These are phyloP conservation scores for Bauhinia variegata DNA, from an alignment of 306 rosid species.

Conservation along the genomic window DNA sequence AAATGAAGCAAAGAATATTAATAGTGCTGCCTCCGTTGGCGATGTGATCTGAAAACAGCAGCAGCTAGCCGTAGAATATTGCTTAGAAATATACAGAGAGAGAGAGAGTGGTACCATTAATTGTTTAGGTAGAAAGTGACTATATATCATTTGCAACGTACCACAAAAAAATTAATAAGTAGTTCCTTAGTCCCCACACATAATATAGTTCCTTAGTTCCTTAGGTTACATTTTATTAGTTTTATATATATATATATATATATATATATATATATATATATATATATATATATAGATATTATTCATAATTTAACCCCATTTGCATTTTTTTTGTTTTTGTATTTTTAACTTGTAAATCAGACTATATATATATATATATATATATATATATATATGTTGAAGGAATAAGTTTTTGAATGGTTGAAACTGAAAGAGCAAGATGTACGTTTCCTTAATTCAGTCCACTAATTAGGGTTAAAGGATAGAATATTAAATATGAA, in stretches of 20 bases:
- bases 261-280: no score
- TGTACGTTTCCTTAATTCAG: conserved; percentile 10
- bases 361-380: no score
- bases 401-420: conserved; percentile 39
- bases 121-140: no score
- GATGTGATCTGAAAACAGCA: conserved; percentile 15
- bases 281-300: no score
- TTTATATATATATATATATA: no score
- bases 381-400: no score
- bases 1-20: conserved; percentile 25
- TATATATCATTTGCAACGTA: conserved; percentile 17
- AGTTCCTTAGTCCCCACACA: neutral
- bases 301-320: conserved; percentile 15
- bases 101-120: neutral
- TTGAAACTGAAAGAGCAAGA: conserved; percentile 39
- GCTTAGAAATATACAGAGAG: conserved; percentile 24
- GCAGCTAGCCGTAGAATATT: conserved; percentile 12
- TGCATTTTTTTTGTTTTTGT: neutral
- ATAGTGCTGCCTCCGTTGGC: neutral
- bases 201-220: neutral
- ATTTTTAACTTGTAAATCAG: neutral
- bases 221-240: conserved; percentile 12
- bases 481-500: conserved; percentile 27
- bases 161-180: neutral
- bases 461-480: conserved; percentile 38